Evolutionary conservation across 106 monocot genomes (phyloP).

Genomic region (Allium cepa): DNA sequence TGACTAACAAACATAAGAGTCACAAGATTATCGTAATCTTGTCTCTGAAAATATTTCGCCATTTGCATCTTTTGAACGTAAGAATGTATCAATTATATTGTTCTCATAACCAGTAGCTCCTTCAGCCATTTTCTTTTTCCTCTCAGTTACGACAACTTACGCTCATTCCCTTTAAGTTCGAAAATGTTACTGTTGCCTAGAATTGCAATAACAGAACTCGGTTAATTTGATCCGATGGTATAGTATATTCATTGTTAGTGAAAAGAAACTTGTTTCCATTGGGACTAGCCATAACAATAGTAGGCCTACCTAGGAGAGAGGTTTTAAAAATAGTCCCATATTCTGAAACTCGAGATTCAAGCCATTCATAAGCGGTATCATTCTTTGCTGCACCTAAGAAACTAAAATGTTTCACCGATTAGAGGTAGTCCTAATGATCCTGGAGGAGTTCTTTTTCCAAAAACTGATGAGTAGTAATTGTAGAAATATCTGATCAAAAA

Average conservation of each 20-base stretch:
- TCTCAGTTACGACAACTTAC: slow-evolving; percentile 6
- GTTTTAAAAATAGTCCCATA: slow-evolving; percentile 15
- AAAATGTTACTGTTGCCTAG: slow-evolving; percentile 13
- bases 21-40: slow-evolving; percentile 4
- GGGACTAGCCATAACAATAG: slow-evolving; percentile 4
- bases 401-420: slow-evolving; percentile 6
- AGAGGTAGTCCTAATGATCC: slow-evolving; percentile 17
- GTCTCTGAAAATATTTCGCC: not conserved
- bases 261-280: slow-evolving; percentile 12
- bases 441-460: slow-evolving; percentile 6
- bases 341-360: not conserved
- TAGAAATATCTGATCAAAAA: too few relatives aligned
- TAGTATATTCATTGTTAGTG: not conserved
- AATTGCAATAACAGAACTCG: not conserved
- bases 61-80: slow-evolving; percentile 4
- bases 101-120: not conserved
- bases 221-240: not conserved
- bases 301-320: slow-evolving; percentile 17
- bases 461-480: too few relatives aligned
- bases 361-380: slow-evolving; percentile 10
- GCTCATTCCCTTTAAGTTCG: slow-evolving; percentile 2
- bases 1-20: slow-evolving; percentile 13
- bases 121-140: slow-evolving; percentile 2
- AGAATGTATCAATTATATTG: not conserved
- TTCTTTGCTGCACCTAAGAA: slow-evolving; percentile 1